Conservation (phyloP, 1,139 yeast genomes). For the Yamadazyma taylorii region DNA sequence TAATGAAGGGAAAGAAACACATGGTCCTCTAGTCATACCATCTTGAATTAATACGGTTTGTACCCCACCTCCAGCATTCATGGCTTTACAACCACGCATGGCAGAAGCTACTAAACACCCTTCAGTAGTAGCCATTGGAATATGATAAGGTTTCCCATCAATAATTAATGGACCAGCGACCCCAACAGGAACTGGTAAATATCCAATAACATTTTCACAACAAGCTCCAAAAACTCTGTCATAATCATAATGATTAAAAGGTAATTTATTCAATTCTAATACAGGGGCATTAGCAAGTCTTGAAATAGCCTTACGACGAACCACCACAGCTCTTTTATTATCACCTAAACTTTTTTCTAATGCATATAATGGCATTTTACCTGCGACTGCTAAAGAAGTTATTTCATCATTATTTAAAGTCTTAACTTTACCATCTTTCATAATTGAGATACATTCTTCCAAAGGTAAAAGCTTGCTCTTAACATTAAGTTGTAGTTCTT, state of each 20-base stretch:
- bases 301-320: slow-evolving; percentile 91
- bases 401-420: slow-evolving; percentile 73
- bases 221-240: slow-evolving; percentile 98
- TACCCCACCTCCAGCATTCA: slow-evolving; percentile 96
- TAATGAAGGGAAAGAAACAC: slow-evolving; percentile 83
- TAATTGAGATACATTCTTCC: slow-evolving; percentile 61
- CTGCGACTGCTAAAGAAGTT: slow-evolving; percentile 64
- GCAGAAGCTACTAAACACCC: slow-evolving; percentile 98
- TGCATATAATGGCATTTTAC: slow-evolving; percentile 88
- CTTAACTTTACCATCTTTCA: slow-evolving; percentile 73
- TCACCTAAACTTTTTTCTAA: slow-evolving; percentile 88
- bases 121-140: slow-evolving; percentile 99
- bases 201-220: slow-evolving; percentile 97
- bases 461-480: slow-evolving; percentile 34
- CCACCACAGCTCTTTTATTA: slow-evolving; percentile 85
- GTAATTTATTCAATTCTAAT: slow-evolving; percentile 68
- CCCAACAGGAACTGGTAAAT: slow-evolving; percentile 94
- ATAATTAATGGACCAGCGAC: slow-evolving; percentile 95
- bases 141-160: slow-evolving; percentile 82
- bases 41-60: slow-evolving; percentile 89
- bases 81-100: slow-evolving; percentile 98
- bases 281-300: slow-evolving; percentile 80
- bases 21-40: slow-evolving; percentile 99
- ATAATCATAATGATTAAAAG: slow-evolving; percentile 82
- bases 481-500: slow-evolving; percentile 27